These are phyloP conservation scores for Scedosporium minutisporum DNA, from an alignment of 2,329 filamentous ascomycete species.

Conservation along the genomic window DNA sequence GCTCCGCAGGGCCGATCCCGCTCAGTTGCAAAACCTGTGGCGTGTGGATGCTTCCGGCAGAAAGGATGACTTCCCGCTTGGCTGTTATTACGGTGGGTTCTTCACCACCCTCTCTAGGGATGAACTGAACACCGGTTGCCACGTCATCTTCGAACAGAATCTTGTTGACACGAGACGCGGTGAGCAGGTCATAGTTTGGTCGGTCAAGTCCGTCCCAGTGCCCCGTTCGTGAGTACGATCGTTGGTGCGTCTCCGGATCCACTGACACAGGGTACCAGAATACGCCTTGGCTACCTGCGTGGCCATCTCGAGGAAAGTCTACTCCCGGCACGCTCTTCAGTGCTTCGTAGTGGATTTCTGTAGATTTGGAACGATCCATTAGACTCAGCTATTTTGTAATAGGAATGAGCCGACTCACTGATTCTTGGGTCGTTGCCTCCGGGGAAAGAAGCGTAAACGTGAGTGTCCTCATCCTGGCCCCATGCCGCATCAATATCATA, in stretches of 20 bases:
- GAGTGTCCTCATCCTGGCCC: constrained; percentile 11
- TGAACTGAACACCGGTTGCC: constrained; percentile 19
- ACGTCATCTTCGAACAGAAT: constrained; percentile 14
- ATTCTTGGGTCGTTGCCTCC: background rate
- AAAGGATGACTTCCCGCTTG: constrained; percentile 36
- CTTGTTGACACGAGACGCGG: constrained; percentile 13
- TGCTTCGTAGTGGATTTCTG: constrained; percentile 14
- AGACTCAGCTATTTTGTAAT: background rate
- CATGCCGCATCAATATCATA: constrained; percentile 11
- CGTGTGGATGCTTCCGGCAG: constrained; percentile 42
- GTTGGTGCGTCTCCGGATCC: constrained; percentile 12
- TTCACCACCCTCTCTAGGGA: constrained; percentile 10
- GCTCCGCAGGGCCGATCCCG: constrained; percentile 31
- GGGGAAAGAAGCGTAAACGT: constrained; percentile 1
- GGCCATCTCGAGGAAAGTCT: constrained; percentile 15
- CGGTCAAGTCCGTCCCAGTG: constrained; percentile 17
- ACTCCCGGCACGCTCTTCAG: constrained; percentile 16
- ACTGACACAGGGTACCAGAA: constrained; percentile 18
- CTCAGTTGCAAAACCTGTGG: constrained; percentile 44
- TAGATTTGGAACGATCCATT: background rate
- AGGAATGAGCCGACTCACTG: background rate
- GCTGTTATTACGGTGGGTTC: constrained; percentile 19
- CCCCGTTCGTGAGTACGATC: constrained; percentile 16
- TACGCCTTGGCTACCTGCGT: constrained; percentile 15
- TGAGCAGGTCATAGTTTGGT: constrained; percentile 16